These are phyloP conservation scores for Gentiana dahurica DNA, from an alignment of 257 asterid species.

Conservation along the genomic window DNA sequence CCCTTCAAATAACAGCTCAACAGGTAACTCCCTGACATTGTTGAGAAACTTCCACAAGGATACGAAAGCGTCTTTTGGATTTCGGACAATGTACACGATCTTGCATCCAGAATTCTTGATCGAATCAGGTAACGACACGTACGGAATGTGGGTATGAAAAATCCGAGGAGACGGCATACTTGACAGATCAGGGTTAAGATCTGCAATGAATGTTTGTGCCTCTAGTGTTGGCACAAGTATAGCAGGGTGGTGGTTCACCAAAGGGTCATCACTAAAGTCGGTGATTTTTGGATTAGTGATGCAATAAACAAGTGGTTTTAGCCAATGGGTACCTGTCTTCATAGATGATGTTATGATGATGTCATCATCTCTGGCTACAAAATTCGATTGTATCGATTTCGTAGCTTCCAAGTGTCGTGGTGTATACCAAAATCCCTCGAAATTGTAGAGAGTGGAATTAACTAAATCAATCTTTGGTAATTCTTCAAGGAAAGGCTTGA, in stretches of 20 bases:
- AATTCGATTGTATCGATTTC: slow-evolving; percentile 4
- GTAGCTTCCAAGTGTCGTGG: slow-evolving; percentile 12
- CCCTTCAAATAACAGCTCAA: slow-evolving; percentile 15
- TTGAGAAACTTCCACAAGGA: slow-evolving; percentile 2
- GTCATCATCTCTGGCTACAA: neutral
- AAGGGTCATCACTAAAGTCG: slow-evolving; percentile 1
- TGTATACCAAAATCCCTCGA: neutral
- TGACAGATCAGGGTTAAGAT: slow-evolving; percentile 5
- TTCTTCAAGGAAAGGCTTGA: slow-evolving; percentile 6
- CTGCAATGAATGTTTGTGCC: neutral
- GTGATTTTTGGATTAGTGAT: neutral
- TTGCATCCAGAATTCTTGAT: too few species aligned
- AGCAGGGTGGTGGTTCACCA: slow-evolving; percentile 3
- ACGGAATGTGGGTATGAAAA: too few species aligned
- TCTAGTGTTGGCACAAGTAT: slow-evolving; percentile 8
- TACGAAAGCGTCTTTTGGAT: neutral
- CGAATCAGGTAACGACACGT: too few species aligned
- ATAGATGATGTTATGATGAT: neutral
- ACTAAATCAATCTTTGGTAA: slow-evolving; percentile 4
- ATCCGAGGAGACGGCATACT: neutral
- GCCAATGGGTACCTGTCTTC: slow-evolving; percentile 14
- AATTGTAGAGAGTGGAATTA: neutral
- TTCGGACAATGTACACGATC: too few species aligned
- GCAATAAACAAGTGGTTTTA: slow-evolving; percentile 8
- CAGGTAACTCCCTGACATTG: slow-evolving; percentile 8